These are phyloP conservation scores for Heteromeles arbutifolia DNA, from an alignment of 306 rosid species.

Conservation along the genomic window DNA sequence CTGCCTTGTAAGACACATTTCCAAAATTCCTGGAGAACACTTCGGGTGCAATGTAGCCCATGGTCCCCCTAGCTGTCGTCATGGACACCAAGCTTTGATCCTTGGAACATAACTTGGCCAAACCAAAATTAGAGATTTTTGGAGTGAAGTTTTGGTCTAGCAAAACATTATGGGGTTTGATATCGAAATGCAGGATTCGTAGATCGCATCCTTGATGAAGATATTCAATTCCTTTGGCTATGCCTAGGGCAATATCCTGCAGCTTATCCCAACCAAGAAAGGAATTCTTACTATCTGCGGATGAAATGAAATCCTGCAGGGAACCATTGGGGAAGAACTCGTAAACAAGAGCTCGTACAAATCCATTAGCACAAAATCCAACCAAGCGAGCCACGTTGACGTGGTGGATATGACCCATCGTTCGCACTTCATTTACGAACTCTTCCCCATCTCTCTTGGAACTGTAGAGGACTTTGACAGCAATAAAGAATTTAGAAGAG, in stretches of 20 bases:
- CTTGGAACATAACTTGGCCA: neutral
- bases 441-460: neutral
- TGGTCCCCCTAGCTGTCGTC: too few relatives aligned
- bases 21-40: too few relatives aligned
- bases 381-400: conserved; percentile 32
- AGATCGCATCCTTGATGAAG: conserved; percentile 30
- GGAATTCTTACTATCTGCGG: neutral
- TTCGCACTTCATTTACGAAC: conserved; percentile 17
- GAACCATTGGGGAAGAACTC: conserved; percentile 32
- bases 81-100: too few relatives aligned
- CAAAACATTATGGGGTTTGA: conserved; percentile 32
- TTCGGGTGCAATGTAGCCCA: too few relatives aligned
- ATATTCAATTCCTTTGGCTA: conserved; percentile 35
- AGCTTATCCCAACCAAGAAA: conserved; percentile 30
- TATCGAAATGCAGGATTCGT: conserved; percentile 33
- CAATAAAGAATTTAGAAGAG: conserved; percentile 6
- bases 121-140: conserved; percentile 32
- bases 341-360: conserved; percentile 27
- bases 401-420: conserved; percentile 32
- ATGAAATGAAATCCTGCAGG: conserved; percentile 13
- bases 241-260: conserved; percentile 25
- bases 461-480: neutral
- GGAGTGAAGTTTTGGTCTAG: conserved; percentile 20
- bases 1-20: too few relatives aligned
- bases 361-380: conserved; percentile 35